phyloP scores from a whole-genome alignment of 176 grass and related monocot species.

The Lolium perenne region DNA sequence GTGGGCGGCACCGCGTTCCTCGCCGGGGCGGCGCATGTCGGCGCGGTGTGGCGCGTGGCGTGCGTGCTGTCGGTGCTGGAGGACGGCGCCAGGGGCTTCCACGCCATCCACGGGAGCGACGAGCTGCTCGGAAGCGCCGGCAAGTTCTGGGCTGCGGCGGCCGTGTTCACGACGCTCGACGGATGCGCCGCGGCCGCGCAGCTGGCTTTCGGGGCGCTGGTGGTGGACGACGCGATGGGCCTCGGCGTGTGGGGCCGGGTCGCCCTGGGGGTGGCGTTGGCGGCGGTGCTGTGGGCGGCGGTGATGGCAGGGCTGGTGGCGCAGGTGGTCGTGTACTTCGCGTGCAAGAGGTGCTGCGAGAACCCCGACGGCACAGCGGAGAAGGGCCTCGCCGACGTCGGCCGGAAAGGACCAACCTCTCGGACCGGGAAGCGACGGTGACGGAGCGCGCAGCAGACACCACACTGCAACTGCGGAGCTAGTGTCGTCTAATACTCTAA shows the following conservation, averaged over 20 bases:
- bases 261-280: neutral
- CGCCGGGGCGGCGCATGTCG: neutral
- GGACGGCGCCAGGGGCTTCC: neutral
- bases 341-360: neutral
- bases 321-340: neutral
- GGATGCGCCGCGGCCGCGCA: neutral
- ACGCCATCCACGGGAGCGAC: neutral
- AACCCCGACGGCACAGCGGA: neutral
- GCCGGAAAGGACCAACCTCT: neutral
- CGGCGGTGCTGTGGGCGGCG: neutral
- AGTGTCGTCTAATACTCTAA: too few species aligned
- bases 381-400: neutral
- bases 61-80: neutral
- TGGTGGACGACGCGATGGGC: neutral
- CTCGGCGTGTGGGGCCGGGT: neutral
- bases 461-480: too few species aligned
- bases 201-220: neutral
- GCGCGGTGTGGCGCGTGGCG: neutral
- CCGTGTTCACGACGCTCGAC: neutral
- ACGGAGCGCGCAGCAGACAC: neutral
- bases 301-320: neutral
- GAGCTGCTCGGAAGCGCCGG: neutral
- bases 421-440: neutral
- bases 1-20: neutral
- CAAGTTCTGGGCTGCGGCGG: neutral